These are phyloP conservation scores for Strigomonas oncopelti DNA, from an alignment of 208 protist genomes.

Conservation along the genomic window DNA sequence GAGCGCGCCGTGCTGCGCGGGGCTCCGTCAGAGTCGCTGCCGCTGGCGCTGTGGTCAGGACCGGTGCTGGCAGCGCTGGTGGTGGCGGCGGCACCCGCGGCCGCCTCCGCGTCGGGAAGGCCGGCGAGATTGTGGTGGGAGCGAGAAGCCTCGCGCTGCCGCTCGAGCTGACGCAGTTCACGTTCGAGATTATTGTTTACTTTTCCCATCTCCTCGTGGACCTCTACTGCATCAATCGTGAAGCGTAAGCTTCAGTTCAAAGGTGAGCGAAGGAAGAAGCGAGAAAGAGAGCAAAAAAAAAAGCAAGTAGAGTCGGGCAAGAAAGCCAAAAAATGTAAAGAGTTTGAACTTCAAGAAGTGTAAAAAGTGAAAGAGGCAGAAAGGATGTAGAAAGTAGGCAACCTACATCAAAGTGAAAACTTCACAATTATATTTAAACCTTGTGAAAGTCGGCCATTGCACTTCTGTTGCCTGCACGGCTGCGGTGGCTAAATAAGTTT, in stretches of 20 bases:
- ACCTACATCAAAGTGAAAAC: no score
- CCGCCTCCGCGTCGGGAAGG: neutral
- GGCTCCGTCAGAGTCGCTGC: neutral
- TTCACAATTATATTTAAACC: no score
- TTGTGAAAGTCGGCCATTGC: no score
- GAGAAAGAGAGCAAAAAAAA: conserved; percentile 15
- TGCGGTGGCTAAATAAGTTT: no score
- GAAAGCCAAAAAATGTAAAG: conserved; percentile 7
- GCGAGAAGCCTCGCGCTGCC: neutral
- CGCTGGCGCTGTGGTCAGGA: neutral
- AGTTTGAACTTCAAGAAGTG: neutral
- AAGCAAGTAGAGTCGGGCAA: conserved; percentile 12
- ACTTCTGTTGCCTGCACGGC: no score
- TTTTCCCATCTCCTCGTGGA: neutral
- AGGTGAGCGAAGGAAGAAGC: conserved; percentile 14
- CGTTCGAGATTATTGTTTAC: neutral
- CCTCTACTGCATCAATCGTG: neutral
- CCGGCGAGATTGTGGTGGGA: neutral
- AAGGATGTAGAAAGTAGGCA: no score
- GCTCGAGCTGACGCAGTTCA: neutral
- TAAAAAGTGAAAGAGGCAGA: conserved; percentile 13
- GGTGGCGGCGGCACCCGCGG: neutral
- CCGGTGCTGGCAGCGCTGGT: no score
- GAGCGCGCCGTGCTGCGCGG: neutral
- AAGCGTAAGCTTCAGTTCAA: no score